Percentiles rank a stretch among this genome's conserved stretches.
Evolutionary conservation across 2,329 filamentous ascomycete species (phyloP).

Genomic region (Trichoderma harzianum): DNA sequence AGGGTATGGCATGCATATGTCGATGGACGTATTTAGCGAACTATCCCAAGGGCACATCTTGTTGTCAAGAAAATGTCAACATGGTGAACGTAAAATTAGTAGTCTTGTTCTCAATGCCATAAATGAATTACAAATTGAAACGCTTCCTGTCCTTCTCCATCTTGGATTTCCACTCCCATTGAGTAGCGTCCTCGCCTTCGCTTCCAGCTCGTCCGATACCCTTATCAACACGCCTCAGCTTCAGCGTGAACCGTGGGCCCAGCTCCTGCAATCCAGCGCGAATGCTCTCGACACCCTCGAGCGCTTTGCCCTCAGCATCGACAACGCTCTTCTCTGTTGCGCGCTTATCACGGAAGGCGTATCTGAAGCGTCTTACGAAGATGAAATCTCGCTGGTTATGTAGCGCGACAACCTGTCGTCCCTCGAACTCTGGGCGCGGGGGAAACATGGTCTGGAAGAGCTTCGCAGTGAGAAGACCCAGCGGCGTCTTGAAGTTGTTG

Average conservation of each 20-base stretch:
- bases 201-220: constrained; percentile 70
- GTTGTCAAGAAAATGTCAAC: neutral
- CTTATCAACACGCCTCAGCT: constrained; percentile 86
- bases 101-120: neutral
- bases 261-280: constrained; percentile 86
- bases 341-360: constrained; percentile 87
- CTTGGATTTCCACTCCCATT: constrained; percentile 95
- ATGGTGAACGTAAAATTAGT: neutral
- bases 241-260: constrained; percentile 71
- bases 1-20: neutral
- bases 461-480: constrained; percentile 83
- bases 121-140: constrained; percentile 70
- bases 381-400: constrained; percentile 97
- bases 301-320: constrained; percentile 74
- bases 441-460: constrained; percentile 66
- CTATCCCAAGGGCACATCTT: neutral
- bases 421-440: constrained; percentile 74
- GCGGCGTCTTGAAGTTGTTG: constrained; percentile 91
- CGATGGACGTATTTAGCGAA: neutral
- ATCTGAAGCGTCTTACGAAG: constrained; percentile 85
- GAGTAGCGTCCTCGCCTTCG: constrained; percentile 69
- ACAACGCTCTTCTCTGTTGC: constrained; percentile 83
- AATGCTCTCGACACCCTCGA: constrained; percentile 82
- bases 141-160: constrained; percentile 94
- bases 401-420: constrained; percentile 84